Conservation (phyloP, 768 basidiomycete genomes). For the Calocera cornea region DNA sequence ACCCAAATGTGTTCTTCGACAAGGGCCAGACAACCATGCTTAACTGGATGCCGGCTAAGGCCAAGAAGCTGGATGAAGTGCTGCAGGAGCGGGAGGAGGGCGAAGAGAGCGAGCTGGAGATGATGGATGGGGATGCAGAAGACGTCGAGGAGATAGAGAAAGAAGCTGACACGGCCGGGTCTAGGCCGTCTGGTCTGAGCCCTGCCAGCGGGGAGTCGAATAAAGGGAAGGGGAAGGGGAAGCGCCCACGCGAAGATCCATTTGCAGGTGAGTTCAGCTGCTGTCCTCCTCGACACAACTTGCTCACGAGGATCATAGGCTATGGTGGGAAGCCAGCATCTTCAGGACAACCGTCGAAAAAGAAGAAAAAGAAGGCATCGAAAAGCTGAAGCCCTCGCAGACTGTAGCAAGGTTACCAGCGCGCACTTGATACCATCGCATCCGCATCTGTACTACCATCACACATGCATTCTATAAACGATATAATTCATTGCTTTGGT, state of each 20-base stretch:
- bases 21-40: slow-evolving; percentile 7
- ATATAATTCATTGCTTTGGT: not conserved
- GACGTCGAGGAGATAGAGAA: not conserved
- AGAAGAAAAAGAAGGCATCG: slow-evolving; percentile 54
- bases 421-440: slow-evolving; percentile 20
- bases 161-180: not conserved
- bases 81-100: not conserved
- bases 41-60: not conserved
- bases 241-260: slow-evolving; percentile 42
- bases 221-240: slow-evolving; percentile 31
- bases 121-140: not conserved
- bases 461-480: not conserved
- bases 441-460: not conserved
- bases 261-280: slow-evolving; percentile 41
- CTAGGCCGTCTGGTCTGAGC: not conserved
- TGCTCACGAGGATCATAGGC: slow-evolving; percentile 9
- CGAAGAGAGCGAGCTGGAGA: not conserved
- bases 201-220: not conserved
- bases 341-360: slow-evolving; percentile 31
- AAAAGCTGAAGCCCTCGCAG: slow-evolving; percentile 37
- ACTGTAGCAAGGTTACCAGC: slow-evolving; percentile 31
- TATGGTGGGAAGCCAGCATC: slow-evolving; percentile 4
- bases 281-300: slow-evolving; percentile 35
- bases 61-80: slow-evolving; percentile 4
- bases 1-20: not conserved